Base-by-base conservation (phyloP, 164 flowering plant genomes). In the Stephania cephalantha region DNA sequence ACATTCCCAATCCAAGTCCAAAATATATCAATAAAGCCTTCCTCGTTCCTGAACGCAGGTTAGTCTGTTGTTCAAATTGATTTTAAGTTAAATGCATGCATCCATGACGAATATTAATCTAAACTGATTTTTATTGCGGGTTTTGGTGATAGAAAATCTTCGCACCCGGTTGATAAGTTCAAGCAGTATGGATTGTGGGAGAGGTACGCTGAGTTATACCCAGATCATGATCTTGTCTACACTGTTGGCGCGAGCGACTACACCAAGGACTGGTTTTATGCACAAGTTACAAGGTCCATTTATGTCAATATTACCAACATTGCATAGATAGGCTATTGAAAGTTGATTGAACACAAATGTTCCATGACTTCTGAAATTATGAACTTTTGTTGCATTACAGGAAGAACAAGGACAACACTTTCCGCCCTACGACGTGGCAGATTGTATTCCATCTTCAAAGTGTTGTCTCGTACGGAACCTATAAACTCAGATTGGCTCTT, bases 171-270 rank as follows among this genome's bases (percentile, higher is more conserved):
- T 17, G 9, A 29, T 84, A 93, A 93, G 74, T 93, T 84, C 74
- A 85, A 96, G 81, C 97, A 92, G 45, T 92, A 92, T 74, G 97
- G 95, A 6, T 82, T 92, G 74, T 92, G 95, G 97, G 94, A 90
- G 67, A 87, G 90, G 80, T 91, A 90, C 75, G 71, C 87, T 6
- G 93, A 88, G 12, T 71, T 90, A 18, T 86, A 93, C 67, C 93
- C 95, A 9, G 66, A 86, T 12, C 78, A 45, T 30, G 95, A 93
- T 74, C 82, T 93, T 46, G 79, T 89, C 65, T 93, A 85, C 82
- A 88, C 82, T 0, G 75, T 93, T 6, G 90, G 86, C 6, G 68
- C 46, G 7, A 90, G 90, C 71, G 83, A 93, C 73, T 90, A 87
- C 66, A 70, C 7, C 6, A 87, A 81, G 78, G 93, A 93, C 78